A percentile compares a stretch with the other conserved stretches of the same genome.
These are phyloP conservation scores for Recurvomyces mirabilis DNA, from an alignment of 495 filamentous ascomycete species.

Conservation along the genomic window DNA sequence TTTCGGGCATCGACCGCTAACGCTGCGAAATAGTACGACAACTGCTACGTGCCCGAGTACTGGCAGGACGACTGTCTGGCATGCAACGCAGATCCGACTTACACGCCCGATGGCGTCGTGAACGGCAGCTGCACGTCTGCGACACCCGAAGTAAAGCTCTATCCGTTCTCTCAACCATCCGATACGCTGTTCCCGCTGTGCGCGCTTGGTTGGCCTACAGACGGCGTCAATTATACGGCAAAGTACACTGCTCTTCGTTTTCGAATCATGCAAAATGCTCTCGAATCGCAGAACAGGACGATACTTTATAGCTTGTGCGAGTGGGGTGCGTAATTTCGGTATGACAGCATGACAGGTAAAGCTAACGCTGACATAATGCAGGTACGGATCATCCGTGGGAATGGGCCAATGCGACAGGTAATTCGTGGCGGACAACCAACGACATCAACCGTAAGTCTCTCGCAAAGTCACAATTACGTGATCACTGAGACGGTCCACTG, in stretches of 20 bases:
- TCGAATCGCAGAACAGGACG: slow-evolving; percentile 39
- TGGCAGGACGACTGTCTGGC: slow-evolving; percentile 36
- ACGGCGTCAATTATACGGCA: slow-evolving; percentile 36
- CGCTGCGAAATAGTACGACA: no score
- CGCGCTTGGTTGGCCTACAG: slow-evolving; percentile 6
- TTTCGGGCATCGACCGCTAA: no score
- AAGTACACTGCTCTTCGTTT: slow-evolving; percentile 45
- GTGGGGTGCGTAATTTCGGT: no score
- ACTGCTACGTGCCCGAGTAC: slow-evolving; percentile 44
- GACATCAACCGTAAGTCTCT: slow-evolving; percentile 38
- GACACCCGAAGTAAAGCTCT: slow-evolving; percentile 23
- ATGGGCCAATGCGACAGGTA: slow-evolving; percentile 42
- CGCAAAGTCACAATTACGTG: no score
- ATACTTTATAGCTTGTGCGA: slow-evolving; percentile 59
- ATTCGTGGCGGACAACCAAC: slow-evolving; percentile 45
- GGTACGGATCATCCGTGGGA: slow-evolving; percentile 34
- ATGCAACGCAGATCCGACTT: slow-evolving; percentile 14
- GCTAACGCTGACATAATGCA: no score
- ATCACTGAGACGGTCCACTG: no score
- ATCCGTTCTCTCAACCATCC: no score
- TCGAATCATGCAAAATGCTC: slow-evolving; percentile 48
- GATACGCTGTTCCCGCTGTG: slow-evolving; percentile 5
- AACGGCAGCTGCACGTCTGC: slow-evolving; percentile 20
- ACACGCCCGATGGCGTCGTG: not conserved
- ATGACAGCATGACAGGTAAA: no score